Base-by-base conservation (phyloP, 345 rosid species). In the Passiflora organensis region DNA sequence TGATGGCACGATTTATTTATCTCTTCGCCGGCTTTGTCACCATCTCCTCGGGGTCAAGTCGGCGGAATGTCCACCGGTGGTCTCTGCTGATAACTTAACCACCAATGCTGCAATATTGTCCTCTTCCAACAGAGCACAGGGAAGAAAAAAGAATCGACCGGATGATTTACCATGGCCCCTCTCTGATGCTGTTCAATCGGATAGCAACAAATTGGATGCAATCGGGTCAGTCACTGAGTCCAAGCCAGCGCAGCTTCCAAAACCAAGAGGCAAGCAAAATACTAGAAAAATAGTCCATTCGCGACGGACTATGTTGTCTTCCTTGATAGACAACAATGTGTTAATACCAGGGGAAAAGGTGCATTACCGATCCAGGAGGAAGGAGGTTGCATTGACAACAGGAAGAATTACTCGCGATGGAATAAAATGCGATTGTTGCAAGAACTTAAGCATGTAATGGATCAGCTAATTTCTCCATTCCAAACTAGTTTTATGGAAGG, bases 261-360 rank as follows among this genome's bases (percentile, higher is more conserved):
- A 4, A 13, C 5, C 9, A 5, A 41, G n/a, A 12, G 13, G 14
- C 4, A 4, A 6, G 43, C 43, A 41, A 41, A 12, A 4, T 4
- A 41, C 5, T 8, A 12, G 43, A 41, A 1, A 5, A 0, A 2
- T 15, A 13, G 43, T 41, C n/a, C n/a, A 0, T 41, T 41, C 13
- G 1, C 78, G 72, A 17, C 32, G 32, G 21, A 70, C 55, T 1
- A 14, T 65, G 22, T 60, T 83, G n/a, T 70, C 79, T 16, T 67
- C 67, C 72, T 53, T 78, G 66, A 75, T 81, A 6, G 80, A 78
- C 32, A 74, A 70, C 45, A 63, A 66, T 21, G 62, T 32, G 12
- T 53, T 80, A 8, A 17, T 19, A 6, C 59, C 36, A 15, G 48
- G 64, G 16, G 49, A 15, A 10, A 46, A 28, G 37, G 70, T 59